Evolutionary conservation across 2,329 filamentous ascomycete genomes (phyloP).

Genomic region (Rutstroemia sp.): DNA sequence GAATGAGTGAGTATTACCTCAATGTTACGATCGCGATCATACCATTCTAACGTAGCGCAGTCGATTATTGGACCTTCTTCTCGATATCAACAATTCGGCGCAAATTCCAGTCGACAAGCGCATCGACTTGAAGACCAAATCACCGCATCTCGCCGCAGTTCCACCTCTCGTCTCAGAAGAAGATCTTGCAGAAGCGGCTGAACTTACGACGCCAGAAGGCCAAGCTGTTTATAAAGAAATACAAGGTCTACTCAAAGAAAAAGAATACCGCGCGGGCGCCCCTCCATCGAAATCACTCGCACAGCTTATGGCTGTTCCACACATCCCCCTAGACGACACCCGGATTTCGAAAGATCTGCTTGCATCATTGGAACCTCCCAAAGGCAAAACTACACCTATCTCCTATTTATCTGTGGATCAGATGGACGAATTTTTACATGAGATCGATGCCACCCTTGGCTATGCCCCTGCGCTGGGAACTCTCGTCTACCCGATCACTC

Average conservation of each 20-base stretch:
- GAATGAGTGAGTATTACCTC: constrained; percentile 66
- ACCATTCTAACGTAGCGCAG: constrained; percentile 37
- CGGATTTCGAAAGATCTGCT: constrained; percentile 29
- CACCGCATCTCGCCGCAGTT: constrained; percentile 17
- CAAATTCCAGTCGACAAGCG: constrained; percentile 70
- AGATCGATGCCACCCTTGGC: constrained; percentile 38
- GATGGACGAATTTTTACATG: constrained; percentile 65
- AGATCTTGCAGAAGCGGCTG: constrained; percentile 18
- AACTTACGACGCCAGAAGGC: constrained; percentile 21
- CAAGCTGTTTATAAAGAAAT: constrained; percentile 25
- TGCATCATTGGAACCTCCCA: constrained; percentile 34
- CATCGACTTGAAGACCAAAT: constrained; percentile 54
- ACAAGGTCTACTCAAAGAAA: constrained; percentile 20
- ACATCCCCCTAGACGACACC: constrained; percentile 16
- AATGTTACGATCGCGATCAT: constrained; percentile 10
- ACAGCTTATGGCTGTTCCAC: constrained; percentile 22
- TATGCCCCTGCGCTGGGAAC: constrained; percentile 24
- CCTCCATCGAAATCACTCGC: constrained; percentile 26
- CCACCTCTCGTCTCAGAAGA: constrained; percentile 22
- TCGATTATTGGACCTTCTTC: constrained; percentile 78
- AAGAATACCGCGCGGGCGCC: constrained; percentile 9
- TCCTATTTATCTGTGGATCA: constrained; percentile 63
- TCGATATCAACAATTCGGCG: constrained; percentile 80
- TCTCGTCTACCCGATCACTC: constrained; percentile 32
- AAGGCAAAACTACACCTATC: constrained; percentile 46